Evolutionary conservation across 2,329 filamentous ascomycete species (phyloP), one percentile per base, ranked within the genome.

Genomic region (Calycina herbarum): DNA sequence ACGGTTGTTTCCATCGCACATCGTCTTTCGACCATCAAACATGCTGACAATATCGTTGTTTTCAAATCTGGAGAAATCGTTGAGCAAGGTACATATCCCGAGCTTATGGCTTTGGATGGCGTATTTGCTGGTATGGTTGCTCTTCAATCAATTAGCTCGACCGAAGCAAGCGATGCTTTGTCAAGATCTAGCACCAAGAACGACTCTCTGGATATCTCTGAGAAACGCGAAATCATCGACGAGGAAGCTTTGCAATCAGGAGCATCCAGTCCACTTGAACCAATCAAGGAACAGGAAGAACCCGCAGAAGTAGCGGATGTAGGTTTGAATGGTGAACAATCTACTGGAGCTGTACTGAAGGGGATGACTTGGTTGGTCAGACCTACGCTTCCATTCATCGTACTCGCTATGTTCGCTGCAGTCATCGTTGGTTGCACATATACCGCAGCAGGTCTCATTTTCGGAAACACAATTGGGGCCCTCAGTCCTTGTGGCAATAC

Each of bases 1-100:
- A 98, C 94, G 0, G 88, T 96, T 79, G 85, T 98, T 66, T 93
- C 97, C 59, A 97, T 98, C 79, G 94, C 94, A 79, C 94, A 98
- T 79, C 89, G 94, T 70, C 82, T 98, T 8, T 96, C 92, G 0
- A 97, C 94, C 3, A 96, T 98, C 80, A 92, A 88, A 77, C 89
- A 92, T 69, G 93, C 94, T 0, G 90, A 97, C 78, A 97, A 96
- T 73, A 98, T 98, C 70, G 91, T 97, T 6, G 93, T 97, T 68
- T 93, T 98, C 88, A 84, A 88, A 5, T 79, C 87, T 64, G 94
- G 94, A 15, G 80, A 82, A 20, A 95, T 98, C 66, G 83, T 96
- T 17, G 94, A 98, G 78, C 92, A 97, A 77, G 94, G 94, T 57
- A 93, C 86, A 0, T 94, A 97, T 76, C 86, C 93, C 64, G 83